Evolutionary conservation across 768 basidiomycete genomes (phyloP).

Genomic region (Pleurotus tuber-regium): DNA sequence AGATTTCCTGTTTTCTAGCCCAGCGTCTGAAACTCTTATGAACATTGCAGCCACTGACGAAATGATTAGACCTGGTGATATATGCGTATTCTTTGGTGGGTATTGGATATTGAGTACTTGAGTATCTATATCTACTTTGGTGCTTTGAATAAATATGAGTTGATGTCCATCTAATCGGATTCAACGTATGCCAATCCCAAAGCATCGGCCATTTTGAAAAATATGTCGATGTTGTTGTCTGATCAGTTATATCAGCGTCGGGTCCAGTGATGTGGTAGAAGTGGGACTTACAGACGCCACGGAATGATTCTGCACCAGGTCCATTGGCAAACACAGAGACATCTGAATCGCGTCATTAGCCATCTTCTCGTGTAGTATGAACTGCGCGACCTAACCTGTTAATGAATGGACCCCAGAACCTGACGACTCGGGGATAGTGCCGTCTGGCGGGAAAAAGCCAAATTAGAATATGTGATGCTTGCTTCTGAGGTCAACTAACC

Average conservation of each 20-base stretch:
- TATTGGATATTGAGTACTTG: no score
- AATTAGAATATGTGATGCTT: neutral
- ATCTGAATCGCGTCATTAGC: constrained; percentile 21
- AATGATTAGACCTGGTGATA: no score
- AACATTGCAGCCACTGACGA: no score
- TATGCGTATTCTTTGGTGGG: no score
- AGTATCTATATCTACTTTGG: no score
- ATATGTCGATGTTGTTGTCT: constrained; percentile 45
- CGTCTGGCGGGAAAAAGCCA: constrained; percentile 21
- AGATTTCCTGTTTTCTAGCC: no score
- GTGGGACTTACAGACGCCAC: constrained; percentile 37
- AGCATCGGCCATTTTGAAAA: constrained; percentile 39
- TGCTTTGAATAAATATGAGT: no score
- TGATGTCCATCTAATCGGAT: no score
- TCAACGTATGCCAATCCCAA: no score
- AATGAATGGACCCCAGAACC: constrained; percentile 40
- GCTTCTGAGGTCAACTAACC: constrained; percentile 16
- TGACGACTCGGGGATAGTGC: constrained; percentile 28
- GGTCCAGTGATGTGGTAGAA: neutral
- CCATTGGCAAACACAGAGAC: constrained; percentile 45
- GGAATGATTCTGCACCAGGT: constrained; percentile 39
- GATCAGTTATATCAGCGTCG: neutral
- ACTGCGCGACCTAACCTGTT: constrained; percentile 22
- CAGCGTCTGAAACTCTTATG: no score
- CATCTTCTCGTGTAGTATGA: neutral